Evolutionary conservation across 164 flowering plant species (phyloP), one percentile per base, ranked within the genome.

Genomic region (Berberis vulgaris): DNA sequence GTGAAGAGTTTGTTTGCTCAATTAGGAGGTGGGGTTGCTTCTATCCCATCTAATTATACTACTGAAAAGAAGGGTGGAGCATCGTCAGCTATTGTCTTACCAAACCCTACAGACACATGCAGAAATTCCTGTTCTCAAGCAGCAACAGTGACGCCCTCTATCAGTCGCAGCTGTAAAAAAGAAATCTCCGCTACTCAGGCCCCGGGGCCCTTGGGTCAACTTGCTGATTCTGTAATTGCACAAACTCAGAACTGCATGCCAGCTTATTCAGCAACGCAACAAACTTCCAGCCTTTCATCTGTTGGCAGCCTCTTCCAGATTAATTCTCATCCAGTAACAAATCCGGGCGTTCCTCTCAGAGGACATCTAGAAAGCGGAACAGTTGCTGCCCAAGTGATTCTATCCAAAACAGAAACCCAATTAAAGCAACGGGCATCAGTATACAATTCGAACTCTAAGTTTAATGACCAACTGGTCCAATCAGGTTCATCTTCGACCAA

Each of bases 1-100:
- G 90, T 93, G 68, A 85, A 76, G 78, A 76, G 77, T 69, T 71
- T 90, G 53, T 77, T 93, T 73, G 72, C 74, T 60, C 87, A 83
- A 75, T 71, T 88, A 13, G 91, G 87, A 64, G 73, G 80, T 65
- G 71, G 81, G 39, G 82, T 84, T 49, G 84, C 77, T 57, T 81
- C 78, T 55, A 80, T 83, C 63, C 64, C 76, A 41, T 76, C 89
- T 58, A 81, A 77, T 2, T 66, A 62, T 64, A 76, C 73, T 73
- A 56, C 64, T 26, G 45, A 60, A 69, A 72, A 26, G 26, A 26
- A 26, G 26, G 26, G 26, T 62, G 71, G 58, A 50, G 49, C 45
- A 13, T 77, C 81, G 2, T 54, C 61, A 54, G 61, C 72, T 53
- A 43, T 46, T 55, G 26, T 26, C 26, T 26, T 60, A 13, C 61